Base-by-base conservation (phyloP, 2,329 filamentous ascomycete species). In the Lasiodiplodia hormozganensis region DNA sequence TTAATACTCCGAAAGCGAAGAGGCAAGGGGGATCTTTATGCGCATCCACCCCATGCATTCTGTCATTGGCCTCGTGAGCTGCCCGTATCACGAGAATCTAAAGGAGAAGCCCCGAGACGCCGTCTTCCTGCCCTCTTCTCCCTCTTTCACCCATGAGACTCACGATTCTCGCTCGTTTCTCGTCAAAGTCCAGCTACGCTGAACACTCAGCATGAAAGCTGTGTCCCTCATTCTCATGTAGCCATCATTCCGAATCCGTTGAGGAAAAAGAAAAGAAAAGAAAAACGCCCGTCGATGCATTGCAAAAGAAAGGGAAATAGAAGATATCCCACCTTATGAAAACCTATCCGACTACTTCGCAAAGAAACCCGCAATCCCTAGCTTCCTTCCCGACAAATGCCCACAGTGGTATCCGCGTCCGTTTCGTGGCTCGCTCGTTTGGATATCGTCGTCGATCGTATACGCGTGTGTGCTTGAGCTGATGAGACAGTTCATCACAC, bases 291-390 rank as follows among this genome's bases (percentile, higher is more conserved):
- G 8, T 51, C 60, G 8, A 64, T 64, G 43, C 60, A 36, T 64
- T 34, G 38, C 21, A 38, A 36, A 38, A 36, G 23, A 14, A 31
- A 62, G 28, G 23, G 25, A 47, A 47, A 21, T 5, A 28, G 28
- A 28, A 28, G 28, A 28, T 28, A n/a, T 31, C 36, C 23, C 21
- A 4, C 47, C 28, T 28, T 28, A 28, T 11, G n/a, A 23, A 31
- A 62, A 47, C 57, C 38, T 62, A 62, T 21, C 57, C 23, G 31
- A 7, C 40, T 62, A 62, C 60, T 47, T 64, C 25, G 47, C 60
- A 64, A 52, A 23, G n/a, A 21, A 18, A 23, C 6, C 21, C 40
- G 14, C 6, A 49, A n/a, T 8, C 54, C 31, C 31, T 34, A 10
- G 31, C 4, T 31, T 36, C 21, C 8, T 62, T 14, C 7, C 36